phyloP scores from a whole-genome alignment of 495 filamentous ascomycete genomes.

The Aspergillus cavernicola region DNA sequence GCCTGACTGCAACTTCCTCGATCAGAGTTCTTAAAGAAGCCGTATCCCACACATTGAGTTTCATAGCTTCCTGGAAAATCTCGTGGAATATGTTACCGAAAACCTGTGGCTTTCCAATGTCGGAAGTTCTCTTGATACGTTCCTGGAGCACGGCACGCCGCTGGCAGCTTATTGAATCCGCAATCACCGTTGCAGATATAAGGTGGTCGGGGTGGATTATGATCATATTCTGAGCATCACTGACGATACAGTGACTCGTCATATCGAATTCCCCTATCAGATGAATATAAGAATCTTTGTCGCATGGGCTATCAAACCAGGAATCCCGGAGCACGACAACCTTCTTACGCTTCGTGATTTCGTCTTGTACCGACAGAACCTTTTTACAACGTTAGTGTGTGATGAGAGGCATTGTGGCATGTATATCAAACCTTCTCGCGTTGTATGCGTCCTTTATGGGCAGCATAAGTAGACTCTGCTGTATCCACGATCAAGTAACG shows the following conservation, averaged over 20 bases:
- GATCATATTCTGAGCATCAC: constrained; percentile 76
- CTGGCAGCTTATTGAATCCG: constrained; percentile 85
- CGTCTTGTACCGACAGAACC: constrained; percentile 73
- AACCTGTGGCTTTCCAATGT: constrained; percentile 69
- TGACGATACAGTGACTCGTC: constrained; percentile 64
- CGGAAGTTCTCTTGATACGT: constrained; percentile 80
- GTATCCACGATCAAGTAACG: constrained; percentile 75
- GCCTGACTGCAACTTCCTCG: constrained; percentile 58
- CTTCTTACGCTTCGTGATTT: constrained; percentile 60
- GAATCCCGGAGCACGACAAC: constrained; percentile 75
- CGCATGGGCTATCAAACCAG: constrained; percentile 78
- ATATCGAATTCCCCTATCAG: constrained; percentile 74
- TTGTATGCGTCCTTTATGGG: constrained; percentile 53
- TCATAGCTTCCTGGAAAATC: constrained; percentile 85
- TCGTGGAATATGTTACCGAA: constrained; percentile 94
- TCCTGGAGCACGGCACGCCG: constrained; percentile 90
- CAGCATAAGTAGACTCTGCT: constrained; percentile 60
- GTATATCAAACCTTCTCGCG: constrained; percentile 63
- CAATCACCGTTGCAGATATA: constrained; percentile 88
- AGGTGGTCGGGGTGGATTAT: constrained; percentile 95
- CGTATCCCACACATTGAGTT: constrained; percentile 75
- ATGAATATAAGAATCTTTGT: constrained; percentile 72
- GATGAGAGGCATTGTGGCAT: not conserved
- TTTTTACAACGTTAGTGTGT: constrained; percentile 38
- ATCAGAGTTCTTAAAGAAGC: constrained; percentile 61